Evolutionary conservation across 345 rosid genomes (phyloP), one percentile per base, ranked within the genome.

Genomic region (Nasturtium officinale): DNA sequence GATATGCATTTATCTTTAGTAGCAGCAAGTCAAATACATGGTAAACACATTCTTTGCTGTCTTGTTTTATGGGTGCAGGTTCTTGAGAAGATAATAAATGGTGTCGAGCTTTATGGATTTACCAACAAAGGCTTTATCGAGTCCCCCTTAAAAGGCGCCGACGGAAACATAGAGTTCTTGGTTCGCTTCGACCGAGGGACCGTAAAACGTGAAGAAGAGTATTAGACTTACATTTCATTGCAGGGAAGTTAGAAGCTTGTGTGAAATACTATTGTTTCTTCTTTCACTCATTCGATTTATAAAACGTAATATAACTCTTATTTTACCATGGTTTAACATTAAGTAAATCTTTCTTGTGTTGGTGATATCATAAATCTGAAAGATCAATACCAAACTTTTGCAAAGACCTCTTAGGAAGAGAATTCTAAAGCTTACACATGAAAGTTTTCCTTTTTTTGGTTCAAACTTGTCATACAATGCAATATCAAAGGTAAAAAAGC

Each of bases 81-180:
- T 78, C 90, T 86, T 58, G 92, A 87, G 64, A 91, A 75, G 81
- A 87, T 91, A 52, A 86, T 85, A 47, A 78, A 81, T 20, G 97
- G 99, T 23, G 92, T 95, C 3, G 89, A 90, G 78, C 76, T 73
- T 5, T 88, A 80, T 7, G 96, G 97, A 33, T 91, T 91, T 69
- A 73, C 73, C 74, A 85, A 67, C 76, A 85, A 85, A 69, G 99
- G 92, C 9, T 88, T 86, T 86, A 90, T 91, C 0, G 98, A 88
- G 76, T 95, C 97, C 75, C 99, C 98, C 42, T 42, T 95, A 26
- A 91, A 90, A 81, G 99, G 98, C 2, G 92, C 97, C 0, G 96
- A 90, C 73, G 99, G 98, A 37, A 91, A 95, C 57, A 86, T 73
- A 47, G 99, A 95, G 81, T 95, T 95, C 85, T 85, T 91, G 29